Evolutionary conservation across 2,329 filamentous ascomycete genomes (phyloP).

Genomic region (Fusarium pseudoanthophilum): DNA sequence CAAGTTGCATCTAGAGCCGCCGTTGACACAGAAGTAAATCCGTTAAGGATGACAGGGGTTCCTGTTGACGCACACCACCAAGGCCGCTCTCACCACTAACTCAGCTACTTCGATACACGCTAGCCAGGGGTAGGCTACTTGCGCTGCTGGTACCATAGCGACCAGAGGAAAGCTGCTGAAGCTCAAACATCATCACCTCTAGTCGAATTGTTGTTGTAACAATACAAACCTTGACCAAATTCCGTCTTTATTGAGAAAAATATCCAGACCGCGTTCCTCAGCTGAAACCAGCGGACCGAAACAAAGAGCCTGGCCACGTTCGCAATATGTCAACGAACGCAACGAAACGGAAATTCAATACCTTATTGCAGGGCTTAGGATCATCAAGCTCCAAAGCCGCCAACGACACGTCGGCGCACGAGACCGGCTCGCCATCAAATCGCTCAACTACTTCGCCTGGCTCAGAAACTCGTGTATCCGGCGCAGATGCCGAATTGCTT

Average conservation of each 20-base stretch:
- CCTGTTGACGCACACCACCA: not conserved
- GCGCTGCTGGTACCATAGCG: constrained; percentile 9
- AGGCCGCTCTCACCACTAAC: not conserved
- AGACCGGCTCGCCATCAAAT: constrained; percentile 23
- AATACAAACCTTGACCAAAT: constrained; percentile 19
- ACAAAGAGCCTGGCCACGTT: not conserved
- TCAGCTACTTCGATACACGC: not conserved
- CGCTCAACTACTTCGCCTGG: constrained; percentile 21
- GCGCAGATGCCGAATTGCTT: constrained; percentile 55
- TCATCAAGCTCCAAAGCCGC: constrained; percentile 48
- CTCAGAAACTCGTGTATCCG: constrained; percentile 22
- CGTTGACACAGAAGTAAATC: not conserved
- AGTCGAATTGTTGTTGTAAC: constrained; percentile 9
- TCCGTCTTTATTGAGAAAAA: not conserved
- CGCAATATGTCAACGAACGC: constrained; percentile 67
- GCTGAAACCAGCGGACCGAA: not conserved
- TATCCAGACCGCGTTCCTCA: not conserved
- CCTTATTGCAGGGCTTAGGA: constrained; percentile 74
- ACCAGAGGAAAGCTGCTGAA: constrained; percentile 5
- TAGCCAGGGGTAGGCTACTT: constrained; percentile 12
- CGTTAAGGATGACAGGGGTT: not conserved
- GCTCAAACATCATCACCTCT: constrained; percentile 18
- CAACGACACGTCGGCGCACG: constrained; percentile 4
- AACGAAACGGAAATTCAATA: constrained; percentile 87
- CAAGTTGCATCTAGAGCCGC: not conserved